Base-by-base conservation (phyloP, 164 flowering plant genomes). In the Akebia trifoliata region DNA sequence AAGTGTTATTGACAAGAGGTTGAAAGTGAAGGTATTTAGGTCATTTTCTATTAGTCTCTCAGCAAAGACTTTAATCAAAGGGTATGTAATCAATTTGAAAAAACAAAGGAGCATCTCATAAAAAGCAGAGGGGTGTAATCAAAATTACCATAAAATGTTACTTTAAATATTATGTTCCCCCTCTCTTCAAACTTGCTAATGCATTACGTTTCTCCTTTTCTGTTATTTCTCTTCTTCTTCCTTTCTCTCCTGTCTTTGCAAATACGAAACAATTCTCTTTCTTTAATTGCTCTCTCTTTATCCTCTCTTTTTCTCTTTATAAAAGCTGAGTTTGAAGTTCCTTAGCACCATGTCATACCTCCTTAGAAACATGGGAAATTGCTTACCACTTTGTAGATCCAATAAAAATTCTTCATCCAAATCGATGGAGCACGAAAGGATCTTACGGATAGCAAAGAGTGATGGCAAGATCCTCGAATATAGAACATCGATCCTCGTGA, bases 391-490 rank as follows among this genome's bases (percentile, higher is more conserved):
- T 26, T 44, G 22, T 22, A 34, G 24, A 50, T 58, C 56, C 38
- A 43, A 34, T 9, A 55, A 7, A 20, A 31, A 14, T 29, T 42
- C 36, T 21, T 2, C 34, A 18, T 20, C 28, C 2, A 29, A 25
- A 6, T 9, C 24, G 4, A 24, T 25, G 0, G 47, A 25, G 39
- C 34, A 29, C 7, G 26, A 50, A 3, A 59, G 51, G n/a, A 35
- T 68, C 6, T 0, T 75, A 45, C 60, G 57, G 50, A 36, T 75
- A 17, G 45, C 65, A 50, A 72, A 62, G 62, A 48, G 14, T 6
- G 70, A 69, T 18, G 72, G 74, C 1, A 72, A 72, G 65, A 50
- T 75, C 0, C 30, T 72, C 2, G 72, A 64, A 55, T 67, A 66
- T 29, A 50, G 51, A 47, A 29, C 28, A 1, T 47, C 74, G 7